Conservation (phyloP, 495 filamentous ascomycete genomes). For the Aspergillus homomorphus region DNA sequence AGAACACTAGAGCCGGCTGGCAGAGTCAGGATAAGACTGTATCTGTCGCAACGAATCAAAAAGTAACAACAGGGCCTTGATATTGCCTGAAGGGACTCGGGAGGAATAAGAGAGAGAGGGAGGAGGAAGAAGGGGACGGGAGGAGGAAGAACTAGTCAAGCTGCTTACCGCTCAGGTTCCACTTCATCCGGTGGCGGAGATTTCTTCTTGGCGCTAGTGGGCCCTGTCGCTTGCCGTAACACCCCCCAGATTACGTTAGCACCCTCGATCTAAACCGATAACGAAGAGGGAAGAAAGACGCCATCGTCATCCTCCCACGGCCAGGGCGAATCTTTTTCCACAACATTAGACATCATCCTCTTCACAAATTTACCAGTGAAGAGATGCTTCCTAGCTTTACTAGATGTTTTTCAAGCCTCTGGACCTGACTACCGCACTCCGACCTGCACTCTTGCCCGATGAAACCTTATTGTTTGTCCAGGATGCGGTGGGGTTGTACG, state of each 20-base stretch:
- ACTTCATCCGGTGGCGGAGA: conserved; percentile 12
- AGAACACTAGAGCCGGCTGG: too few relatives aligned
- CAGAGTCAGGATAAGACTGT: neutral
- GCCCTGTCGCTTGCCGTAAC: conserved; percentile 8
- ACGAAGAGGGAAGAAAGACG: neutral
- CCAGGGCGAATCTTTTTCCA: neutral
- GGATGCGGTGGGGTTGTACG: conserved; percentile 94
- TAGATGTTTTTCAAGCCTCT: conserved; percentile 95
- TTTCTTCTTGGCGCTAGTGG: conserved; percentile 4
- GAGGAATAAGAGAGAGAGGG: neutral
- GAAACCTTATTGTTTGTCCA: conserved; percentile 92
- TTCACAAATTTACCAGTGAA: conserved; percentile 10
- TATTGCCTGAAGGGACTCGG: neutral
- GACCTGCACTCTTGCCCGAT: conserved; percentile 85
- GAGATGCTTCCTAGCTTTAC: conserved; percentile 44
- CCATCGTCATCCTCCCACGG: neutral
- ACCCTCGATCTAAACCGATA: neutral
- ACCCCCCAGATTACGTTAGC: conserved; percentile 9
- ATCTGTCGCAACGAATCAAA: neutral
- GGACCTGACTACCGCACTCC: conserved; percentile 91
- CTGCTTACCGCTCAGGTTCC: neutral
- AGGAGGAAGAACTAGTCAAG: neutral
- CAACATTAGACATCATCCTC: neutral
- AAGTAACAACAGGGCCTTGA: neutral
- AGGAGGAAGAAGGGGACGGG: neutral